Evolutionary conservation across 2,329 filamentous ascomycete genomes (phyloP), one percentile per base, ranked within the genome.

Genomic region (Ophidiomyces ophidiicola): DNA sequence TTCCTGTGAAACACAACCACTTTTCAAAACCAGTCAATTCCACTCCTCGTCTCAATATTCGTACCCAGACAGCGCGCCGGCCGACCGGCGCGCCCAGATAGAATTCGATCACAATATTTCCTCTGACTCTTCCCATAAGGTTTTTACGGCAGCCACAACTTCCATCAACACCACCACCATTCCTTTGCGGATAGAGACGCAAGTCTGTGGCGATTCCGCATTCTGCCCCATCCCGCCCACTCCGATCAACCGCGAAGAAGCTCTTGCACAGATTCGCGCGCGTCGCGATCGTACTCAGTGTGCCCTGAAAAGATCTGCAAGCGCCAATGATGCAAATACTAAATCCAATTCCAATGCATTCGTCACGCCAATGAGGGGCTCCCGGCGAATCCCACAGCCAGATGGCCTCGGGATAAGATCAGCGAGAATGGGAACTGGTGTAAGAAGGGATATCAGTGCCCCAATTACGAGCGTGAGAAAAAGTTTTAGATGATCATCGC

Each of bases 221-320:
- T 45, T 54, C 34, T 48, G 48, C 19, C 49, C 52, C 18, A 45
- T 64, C 11, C 56, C 60, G 1, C 59, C 61, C n/a, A 63, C 60
- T 1, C 64, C 65, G 3, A 58, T 68, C 38, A 62, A 56, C 35
- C 60, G 66, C 14, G 66, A 69, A 52, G 59, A 65, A 43, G 66
- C 66, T 1, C 54, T 69, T 1, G 66, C 67, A 5, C 64, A 68
- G 45, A 69, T 69, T 29, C 53, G 64, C 41, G 65, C 64, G n/a
- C 53, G 66, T 32, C 57, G 66, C 39, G 63, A 60, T 10, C 57
- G 64, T 35, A 60, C 66, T n/a, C 59, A 60, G 43, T 57, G 41
- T 11, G 41, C 43, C 56, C 48, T 53, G 43, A 58, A 64, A 42
- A 53, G 60, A 43, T 63, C 60, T 32, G 57, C 55, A 7, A 64